phyloP scores from a whole-genome alignment of 306 rosid species.

The Amphicarpaea edgeworthii region DNA sequence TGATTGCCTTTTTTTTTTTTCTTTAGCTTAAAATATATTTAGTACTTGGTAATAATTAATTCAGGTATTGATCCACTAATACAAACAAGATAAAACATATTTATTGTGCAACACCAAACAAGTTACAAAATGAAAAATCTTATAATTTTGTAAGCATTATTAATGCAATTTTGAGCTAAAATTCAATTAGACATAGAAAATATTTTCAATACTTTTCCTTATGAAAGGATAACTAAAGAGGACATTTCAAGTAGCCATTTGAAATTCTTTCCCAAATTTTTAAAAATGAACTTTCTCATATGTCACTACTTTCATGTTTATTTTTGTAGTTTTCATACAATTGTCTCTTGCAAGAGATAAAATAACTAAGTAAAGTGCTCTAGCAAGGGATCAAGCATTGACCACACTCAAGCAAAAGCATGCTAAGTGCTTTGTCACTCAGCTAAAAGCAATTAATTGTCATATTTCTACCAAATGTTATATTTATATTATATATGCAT shows the following conservation, averaged over 20 bases:
- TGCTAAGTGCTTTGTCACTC: too few relatives aligned
- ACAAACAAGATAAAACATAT: neutral
- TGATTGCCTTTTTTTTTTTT: too few relatives aligned
- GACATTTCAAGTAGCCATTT: neutral
- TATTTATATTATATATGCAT: too few relatives aligned
- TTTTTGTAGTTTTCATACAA: neutral
- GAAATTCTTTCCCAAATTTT: neutral
- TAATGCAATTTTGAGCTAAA: neutral
- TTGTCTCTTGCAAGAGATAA: neutral
- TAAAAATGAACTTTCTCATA: neutral
- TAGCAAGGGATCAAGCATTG: too few relatives aligned
- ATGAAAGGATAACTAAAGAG: neutral
- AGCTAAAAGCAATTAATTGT: too few relatives aligned
- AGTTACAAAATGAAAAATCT: too few relatives aligned
- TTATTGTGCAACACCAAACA: too few relatives aligned
- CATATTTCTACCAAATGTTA: too few relatives aligned
- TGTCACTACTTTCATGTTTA: neutral
- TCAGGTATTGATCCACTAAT: neutral
- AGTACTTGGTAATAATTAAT: neutral
- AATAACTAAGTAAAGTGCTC: too few relatives aligned
- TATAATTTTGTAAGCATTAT: neutral
- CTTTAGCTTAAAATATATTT: neutral
- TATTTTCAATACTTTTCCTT: neutral
- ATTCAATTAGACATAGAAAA: neutral
- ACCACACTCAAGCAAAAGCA: too few relatives aligned